Conservation (phyloP, 257 asterid genomes). For the Scutellaria barbata region DNA sequence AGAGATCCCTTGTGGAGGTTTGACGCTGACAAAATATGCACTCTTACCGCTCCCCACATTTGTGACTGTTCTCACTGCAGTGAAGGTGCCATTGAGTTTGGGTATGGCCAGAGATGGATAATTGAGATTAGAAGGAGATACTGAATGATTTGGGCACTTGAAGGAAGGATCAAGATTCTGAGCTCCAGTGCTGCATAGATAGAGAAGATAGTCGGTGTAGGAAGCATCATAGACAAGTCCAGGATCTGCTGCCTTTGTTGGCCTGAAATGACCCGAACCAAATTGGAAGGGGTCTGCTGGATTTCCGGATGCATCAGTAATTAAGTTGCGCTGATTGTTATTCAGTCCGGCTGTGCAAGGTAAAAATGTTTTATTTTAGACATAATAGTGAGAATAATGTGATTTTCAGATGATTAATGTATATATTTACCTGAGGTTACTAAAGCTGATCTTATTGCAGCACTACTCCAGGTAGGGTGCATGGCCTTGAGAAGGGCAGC, state of each 20-base stretch:
- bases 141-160: constrained; percentile 55
- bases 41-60: constrained; percentile 66
- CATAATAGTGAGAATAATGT: neutral
- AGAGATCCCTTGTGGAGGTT: constrained; percentile 73
- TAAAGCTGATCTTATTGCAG: constrained; percentile 91
- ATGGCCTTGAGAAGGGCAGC: constrained; percentile 82
- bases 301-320: constrained; percentile 61
- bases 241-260: constrained; percentile 87
- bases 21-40: constrained; percentile 54
- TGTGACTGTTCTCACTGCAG: constrained; percentile 65
- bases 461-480: constrained; percentile 94
- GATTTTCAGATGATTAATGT: neutral
- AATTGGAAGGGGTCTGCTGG: constrained; percentile 86
- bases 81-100: constrained; percentile 47
- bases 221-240: constrained; percentile 90
- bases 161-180: constrained; percentile 45
- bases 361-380: neutral
- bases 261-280: constrained; percentile 88
- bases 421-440: constrained; percentile 66
- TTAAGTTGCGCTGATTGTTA: constrained; percentile 55
- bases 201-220: constrained; percentile 70
- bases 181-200: constrained; percentile 54
- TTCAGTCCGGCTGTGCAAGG: constrained; percentile 59
- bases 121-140: constrained; percentile 54
- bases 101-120: constrained; percentile 84